These are phyloP conservation scores for Phragmites australis DNA, from an alignment of 176 grass and related monocot genomes.

Conservation along the genomic window DNA sequence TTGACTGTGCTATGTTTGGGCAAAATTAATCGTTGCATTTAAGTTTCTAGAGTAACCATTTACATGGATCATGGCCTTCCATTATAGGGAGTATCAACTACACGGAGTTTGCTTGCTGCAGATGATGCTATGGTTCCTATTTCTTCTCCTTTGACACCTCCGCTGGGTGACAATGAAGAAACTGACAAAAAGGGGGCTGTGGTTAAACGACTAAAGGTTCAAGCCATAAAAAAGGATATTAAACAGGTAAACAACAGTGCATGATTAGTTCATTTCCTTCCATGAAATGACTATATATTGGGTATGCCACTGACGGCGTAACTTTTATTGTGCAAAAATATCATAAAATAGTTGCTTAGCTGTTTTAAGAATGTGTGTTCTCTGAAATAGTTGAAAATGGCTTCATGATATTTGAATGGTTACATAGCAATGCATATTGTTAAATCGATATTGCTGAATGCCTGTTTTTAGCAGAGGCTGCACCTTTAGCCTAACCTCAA, in stretches of 20 bases:
- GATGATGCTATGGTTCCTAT: slow-evolving; percentile 79
- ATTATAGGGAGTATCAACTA: slow-evolving; percentile 71
- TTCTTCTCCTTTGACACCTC: slow-evolving; percentile 78
- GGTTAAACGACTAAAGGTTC: slow-evolving; percentile 55
- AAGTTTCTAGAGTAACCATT: slow-evolving; percentile 7
- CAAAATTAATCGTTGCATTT: neutral
- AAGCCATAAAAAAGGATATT: slow-evolving; percentile 87
- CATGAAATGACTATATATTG: neutral
- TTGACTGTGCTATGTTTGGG: slow-evolving; percentile 5
- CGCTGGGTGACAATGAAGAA: slow-evolving; percentile 39
- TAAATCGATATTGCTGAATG: neutral
- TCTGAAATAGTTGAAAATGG: neutral
- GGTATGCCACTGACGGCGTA: neutral
- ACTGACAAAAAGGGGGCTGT: slow-evolving; percentile 47
- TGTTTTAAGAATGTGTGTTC: neutral
- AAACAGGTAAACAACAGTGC: slow-evolving; percentile 52
- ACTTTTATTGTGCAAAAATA: neutral
- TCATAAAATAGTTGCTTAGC: neutral
- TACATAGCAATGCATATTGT: neutral
- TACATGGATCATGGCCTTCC: neutral
- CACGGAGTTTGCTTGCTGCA: slow-evolving; percentile 53
- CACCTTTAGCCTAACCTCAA: neutral
- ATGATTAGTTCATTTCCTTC: neutral
- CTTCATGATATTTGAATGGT: neutral
- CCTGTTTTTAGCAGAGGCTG: neutral